Base-by-base conservation (phyloP, 2,329 filamentous ascomycete genomes). In the Bisporella sp. region DNA sequence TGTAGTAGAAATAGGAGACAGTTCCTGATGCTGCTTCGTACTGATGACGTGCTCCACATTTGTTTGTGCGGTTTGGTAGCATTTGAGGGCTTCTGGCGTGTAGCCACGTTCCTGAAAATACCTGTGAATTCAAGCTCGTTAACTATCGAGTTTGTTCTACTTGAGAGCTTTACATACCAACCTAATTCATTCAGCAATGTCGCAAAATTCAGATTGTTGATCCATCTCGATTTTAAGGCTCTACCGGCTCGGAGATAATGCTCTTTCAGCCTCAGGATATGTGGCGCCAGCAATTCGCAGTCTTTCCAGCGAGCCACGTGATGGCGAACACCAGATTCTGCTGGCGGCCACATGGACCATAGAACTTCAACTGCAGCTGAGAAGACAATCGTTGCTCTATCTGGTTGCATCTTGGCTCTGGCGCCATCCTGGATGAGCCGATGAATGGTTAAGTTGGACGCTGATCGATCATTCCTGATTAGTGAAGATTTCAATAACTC, bases 401-500 rank as follows among this genome's bases (percentile, higher is more conserved):
- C 40, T 12, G 35, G 29, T 13, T 12, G 45, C 56, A 64, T 59
- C 43, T 50, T 53, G n/a, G 54, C 56, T 45, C 54, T 46, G 13
- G 58, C 31, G 1, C 55, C 55, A 49, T 64, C 62, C 54, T 65
- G 62, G 9, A 63, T 51, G n/a, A 65, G 54, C 8, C 59, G 56
- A 50, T 65, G 60, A 4, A 65, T 52, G 3, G 49, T 54, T 40
- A 63, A 28, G 9, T 57, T 43, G 6, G 56, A 48, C 37, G 55
- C 50, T 39, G 57, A 13, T 9, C 52, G 57, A 31, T 63, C 46
- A 47, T 50, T 52, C 35, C 56, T 51, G 9, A 64, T 45, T 3
- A 65, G 53, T n/a, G 62, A 65, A 45, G 48, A 56, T 21, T 59
- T 48, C n/a, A 64, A 40, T 5, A 64, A 56, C 41, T 62, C 59